phyloP scores from a whole-genome alignment of 495 filamentous ascomycete genomes.

The Penicillium robsamsonii region DNA sequence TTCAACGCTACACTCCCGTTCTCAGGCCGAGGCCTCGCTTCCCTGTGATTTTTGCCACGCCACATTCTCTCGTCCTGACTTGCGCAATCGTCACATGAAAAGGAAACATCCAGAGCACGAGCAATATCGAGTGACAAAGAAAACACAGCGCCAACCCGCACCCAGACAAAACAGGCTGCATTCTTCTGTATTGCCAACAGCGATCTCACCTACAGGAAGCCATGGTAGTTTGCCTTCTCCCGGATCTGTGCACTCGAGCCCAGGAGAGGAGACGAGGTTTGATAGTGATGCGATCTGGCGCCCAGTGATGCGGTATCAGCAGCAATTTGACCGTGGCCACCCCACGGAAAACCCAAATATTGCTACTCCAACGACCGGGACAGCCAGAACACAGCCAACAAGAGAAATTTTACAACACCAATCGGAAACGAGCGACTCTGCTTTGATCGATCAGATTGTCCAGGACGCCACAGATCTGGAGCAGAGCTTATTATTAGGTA shows the following conservation, averaged over 20 bases:
- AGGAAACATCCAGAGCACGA: constrained; percentile 35
- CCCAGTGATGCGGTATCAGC: neutral
- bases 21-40: constrained; percentile 22
- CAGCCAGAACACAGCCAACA: neutral
- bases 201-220: neutral
- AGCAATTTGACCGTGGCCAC: neutral
- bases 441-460: constrained; percentile 12
- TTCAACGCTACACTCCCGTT: constrained; percentile 31
- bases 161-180: constrained; percentile 7
- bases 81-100: constrained; percentile 38
- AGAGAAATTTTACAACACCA: neutral
- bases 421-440: neutral
- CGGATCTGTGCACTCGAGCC: neutral
- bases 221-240: neutral
- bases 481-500: constrained; percentile 19
- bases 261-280: neutral
- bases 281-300: neutral
- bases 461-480: constrained; percentile 15
- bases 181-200: constrained; percentile 8
- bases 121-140: constrained; percentile 15
- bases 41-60: constrained; percentile 31
- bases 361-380: neutral
- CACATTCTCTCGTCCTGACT: constrained; percentile 33
- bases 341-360: neutral
- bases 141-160: constrained; percentile 8